These are phyloP conservation scores for Mortierella alpina DNA, from an alignment of 192 early-diverging fungal genomes.

Conservation along the genomic window DNA sequence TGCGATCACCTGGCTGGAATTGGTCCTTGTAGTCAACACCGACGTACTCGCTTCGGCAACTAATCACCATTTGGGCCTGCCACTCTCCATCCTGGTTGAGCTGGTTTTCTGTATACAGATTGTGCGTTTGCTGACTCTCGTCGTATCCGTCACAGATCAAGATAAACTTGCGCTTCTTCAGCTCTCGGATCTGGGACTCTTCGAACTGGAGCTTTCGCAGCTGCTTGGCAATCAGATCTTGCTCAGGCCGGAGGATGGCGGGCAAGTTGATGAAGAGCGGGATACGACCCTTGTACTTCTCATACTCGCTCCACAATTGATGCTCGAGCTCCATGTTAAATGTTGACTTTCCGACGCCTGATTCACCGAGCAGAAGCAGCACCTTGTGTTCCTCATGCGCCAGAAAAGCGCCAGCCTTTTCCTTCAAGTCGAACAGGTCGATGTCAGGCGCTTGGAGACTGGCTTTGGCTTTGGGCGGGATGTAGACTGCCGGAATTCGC, in stretches of 20 bases:
- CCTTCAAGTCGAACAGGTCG: not conserved
- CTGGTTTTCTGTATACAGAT: slow-evolving; percentile 1
- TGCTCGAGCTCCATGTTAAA: not conserved
- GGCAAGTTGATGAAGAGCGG: slow-evolving; percentile 15
- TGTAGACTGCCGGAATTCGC: not conserved
- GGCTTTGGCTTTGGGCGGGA: slow-evolving; percentile 2
- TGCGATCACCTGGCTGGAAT: not conserved
- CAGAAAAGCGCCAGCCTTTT: not conserved
- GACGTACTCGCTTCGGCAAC: slow-evolving; percentile 13
- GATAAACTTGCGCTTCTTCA: slow-evolving; percentile 4
- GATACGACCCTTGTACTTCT: not conserved
- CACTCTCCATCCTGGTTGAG: slow-evolving; percentile 1
- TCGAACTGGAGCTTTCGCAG: not conserved
- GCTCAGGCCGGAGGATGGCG: not conserved
- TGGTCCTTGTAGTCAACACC: not conserved
- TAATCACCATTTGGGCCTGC: slow-evolving; percentile 14
- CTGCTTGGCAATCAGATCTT: slow-evolving; percentile 9
- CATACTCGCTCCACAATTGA: not conserved
- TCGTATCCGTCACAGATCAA: slow-evolving; percentile 25
- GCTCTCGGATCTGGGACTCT: not conserved
- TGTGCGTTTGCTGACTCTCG: not conserved
- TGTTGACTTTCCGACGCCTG: slow-evolving; percentile 7
- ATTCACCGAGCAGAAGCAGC: not conserved
- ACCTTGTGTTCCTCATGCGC: not conserved
- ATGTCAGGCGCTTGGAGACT: not conserved